Conservation (phyloP, 768 basidiomycete species). For the Dentipellis fragilis region DNA sequence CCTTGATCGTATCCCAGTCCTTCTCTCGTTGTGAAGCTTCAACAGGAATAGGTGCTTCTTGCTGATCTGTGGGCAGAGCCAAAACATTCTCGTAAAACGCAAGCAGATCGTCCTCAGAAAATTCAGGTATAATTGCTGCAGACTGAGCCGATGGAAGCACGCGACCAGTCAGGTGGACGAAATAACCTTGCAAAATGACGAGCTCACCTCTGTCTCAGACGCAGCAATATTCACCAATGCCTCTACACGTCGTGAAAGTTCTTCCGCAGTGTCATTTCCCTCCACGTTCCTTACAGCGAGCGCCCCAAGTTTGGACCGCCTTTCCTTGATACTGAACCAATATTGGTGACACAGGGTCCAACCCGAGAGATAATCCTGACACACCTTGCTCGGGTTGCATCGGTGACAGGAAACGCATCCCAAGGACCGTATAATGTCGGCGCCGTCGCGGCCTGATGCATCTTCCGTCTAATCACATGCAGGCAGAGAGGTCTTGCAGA, state of each 20-base stretch:
- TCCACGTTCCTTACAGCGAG: background rate
- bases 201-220: background rate
- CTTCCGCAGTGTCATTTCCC: background rate
- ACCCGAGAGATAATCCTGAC: no score
- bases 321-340: background rate
- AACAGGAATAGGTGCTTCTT: constrained; percentile 5
- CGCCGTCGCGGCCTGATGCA: background rate
- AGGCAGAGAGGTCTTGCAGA: background rate
- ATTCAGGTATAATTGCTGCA: constrained; percentile 1
- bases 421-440: background rate
- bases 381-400: no score
- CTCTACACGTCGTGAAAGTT: constrained; percentile 9
- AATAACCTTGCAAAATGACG: no score
- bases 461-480: background rate
- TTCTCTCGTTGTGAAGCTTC: background rate
- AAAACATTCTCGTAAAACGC: constrained; percentile 34
- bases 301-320: background rate
- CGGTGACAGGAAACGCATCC: no score
- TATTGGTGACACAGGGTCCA: background rate
- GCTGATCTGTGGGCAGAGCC: constrained; percentile 11
- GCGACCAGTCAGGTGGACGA: no score
- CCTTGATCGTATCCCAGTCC: constrained; percentile 20
- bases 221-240: constrained; percentile 5
- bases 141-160: background rate
- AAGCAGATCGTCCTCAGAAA: constrained; percentile 28